Conservation (phyloP, 345 rosid genomes). For the Odontarrhena argentea region DNA sequence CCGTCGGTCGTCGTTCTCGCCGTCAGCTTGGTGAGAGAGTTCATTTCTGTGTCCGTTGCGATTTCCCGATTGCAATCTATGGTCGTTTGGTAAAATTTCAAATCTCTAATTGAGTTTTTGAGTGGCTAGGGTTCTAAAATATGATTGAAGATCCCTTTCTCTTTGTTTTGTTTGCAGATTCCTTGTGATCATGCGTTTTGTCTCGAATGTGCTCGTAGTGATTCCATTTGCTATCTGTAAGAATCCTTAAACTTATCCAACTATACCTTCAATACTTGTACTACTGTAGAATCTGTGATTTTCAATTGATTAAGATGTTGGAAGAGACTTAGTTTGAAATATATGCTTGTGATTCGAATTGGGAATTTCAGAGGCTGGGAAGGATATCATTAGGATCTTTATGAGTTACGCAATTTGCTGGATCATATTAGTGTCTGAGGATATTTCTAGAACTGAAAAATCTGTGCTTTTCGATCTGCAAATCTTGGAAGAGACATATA, state of each 20-base stretch:
- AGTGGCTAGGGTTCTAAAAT: background rate
- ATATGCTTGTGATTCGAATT: too few relatives aligned
- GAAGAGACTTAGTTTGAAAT: too few relatives aligned
- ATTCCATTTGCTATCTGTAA: slow-evolving; percentile 96
- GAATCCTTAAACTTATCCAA: slow-evolving; percentile 31
- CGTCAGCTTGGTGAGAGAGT: slow-evolving; percentile 96
- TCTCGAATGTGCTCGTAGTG: slow-evolving; percentile 93
- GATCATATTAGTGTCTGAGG: background rate
- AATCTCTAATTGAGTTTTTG: background rate
- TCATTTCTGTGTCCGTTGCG: slow-evolving; percentile 96
- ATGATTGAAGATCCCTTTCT: background rate
- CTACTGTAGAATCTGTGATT: too few relatives aligned
- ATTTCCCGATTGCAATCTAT: slow-evolving; percentile 90
- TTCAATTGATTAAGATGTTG: too few relatives aligned
- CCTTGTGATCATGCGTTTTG: slow-evolving; percentile 97
- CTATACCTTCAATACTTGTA: slow-evolving; percentile 16
- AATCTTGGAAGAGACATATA: slow-evolving; percentile 3
- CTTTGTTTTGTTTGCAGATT: slow-evolving; percentile 61
- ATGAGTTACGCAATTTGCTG: background rate
- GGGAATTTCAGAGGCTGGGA: too few relatives aligned
- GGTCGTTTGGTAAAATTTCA: slow-evolving; percentile 70
- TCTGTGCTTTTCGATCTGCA: background rate
- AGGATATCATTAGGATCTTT: too few relatives aligned
- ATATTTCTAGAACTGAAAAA: background rate
- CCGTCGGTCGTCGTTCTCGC: slow-evolving; percentile 84